Percentiles rank a stretch among this genome's conserved stretches.
Evolutionary conservation across 163 green algal species (phyloP).

Genomic region (Coccomyxa subellipsoidea): DNA sequence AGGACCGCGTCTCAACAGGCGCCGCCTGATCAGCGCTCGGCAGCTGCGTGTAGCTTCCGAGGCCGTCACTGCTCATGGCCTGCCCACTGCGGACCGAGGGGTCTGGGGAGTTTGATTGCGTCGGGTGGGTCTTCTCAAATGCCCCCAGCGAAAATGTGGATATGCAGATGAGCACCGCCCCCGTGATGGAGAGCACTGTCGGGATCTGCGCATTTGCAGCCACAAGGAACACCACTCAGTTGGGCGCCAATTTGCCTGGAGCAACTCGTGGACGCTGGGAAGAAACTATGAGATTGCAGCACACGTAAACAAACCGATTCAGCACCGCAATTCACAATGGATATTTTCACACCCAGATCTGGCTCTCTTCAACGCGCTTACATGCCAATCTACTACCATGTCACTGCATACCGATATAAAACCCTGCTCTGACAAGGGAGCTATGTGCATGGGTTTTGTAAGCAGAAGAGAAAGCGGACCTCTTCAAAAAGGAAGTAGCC

Average conservation of each 20-base stretch:
- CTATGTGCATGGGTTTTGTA: too few species aligned
- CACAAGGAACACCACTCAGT: too few species aligned
- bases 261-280: too few species aligned
- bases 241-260: too few species aligned
- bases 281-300: too few species aligned
- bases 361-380: too few species aligned
- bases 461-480: not conserved
- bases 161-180: conserved; percentile 28
- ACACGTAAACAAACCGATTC: too few species aligned
- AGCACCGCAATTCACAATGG: too few species aligned
- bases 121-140: conserved; percentile 15
- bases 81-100: conserved; percentile 45
- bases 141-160: conserved; percentile 26
- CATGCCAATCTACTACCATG: too few species aligned
- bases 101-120: not conserved
- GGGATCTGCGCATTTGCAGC: not conserved
- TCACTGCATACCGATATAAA: not conserved
- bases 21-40: not conserved
- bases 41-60: not conserved
- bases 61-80: not conserved
- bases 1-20: not conserved
- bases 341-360: too few species aligned
- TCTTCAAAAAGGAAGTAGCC: conserved; percentile 37
- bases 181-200: conserved; percentile 1
- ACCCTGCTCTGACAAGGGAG: too few species aligned